These are phyloP conservation scores for Microcera coccophila DNA, from an alignment of 2,329 filamentous ascomycete species.

Conservation along the genomic window DNA sequence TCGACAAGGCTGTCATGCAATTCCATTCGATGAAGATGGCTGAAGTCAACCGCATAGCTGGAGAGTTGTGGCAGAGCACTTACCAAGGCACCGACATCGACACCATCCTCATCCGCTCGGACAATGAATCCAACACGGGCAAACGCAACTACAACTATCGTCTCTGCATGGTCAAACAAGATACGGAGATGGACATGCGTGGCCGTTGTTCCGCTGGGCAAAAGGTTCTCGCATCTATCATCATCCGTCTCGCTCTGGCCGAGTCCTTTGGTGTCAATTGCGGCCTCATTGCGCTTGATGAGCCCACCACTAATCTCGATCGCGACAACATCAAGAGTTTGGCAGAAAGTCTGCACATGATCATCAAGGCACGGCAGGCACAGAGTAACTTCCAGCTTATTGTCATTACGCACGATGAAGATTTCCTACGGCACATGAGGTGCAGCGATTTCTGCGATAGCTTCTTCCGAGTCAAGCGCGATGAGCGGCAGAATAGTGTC, in stretches of 20 bases:
- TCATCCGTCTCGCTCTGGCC: conserved; percentile 91
- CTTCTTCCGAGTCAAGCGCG: conserved; percentile 82
- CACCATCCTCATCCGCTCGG: conserved; percentile 90
- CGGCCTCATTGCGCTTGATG: conserved; percentile 92
- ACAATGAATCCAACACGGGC: conserved; percentile 69
- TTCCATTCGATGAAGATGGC: conserved; percentile 97
- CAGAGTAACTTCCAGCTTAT: conserved; percentile 97
- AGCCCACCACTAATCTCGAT: conserved; percentile 96
- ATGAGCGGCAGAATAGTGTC: conserved; percentile 80
- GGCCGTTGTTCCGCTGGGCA: conserved; percentile 95
- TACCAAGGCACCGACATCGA: conserved; percentile 98
- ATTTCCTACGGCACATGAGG: conserved; percentile 89
- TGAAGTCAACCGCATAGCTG: conserved; percentile 91
- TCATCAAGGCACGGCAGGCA: conserved; percentile 76
- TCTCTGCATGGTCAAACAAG: conserved; percentile 95
- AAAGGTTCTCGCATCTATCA: conserved; percentile 93
- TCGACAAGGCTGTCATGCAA: conserved; percentile 96
- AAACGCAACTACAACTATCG: conserved; percentile 95
- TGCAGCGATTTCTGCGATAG: conserved; percentile 89
- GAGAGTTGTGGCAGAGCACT: conserved; percentile 94
- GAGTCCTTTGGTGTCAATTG: conserved; percentile 97
- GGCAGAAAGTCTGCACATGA: conserved; percentile 77
- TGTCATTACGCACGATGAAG: conserved; percentile 97
- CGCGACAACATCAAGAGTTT: conserved; percentile 89
- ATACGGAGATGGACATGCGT: conserved; percentile 98